Base-by-base conservation (phyloP, 1,284 basidiomycete genomes). In the Microbotryomycetes sp. region DNA sequence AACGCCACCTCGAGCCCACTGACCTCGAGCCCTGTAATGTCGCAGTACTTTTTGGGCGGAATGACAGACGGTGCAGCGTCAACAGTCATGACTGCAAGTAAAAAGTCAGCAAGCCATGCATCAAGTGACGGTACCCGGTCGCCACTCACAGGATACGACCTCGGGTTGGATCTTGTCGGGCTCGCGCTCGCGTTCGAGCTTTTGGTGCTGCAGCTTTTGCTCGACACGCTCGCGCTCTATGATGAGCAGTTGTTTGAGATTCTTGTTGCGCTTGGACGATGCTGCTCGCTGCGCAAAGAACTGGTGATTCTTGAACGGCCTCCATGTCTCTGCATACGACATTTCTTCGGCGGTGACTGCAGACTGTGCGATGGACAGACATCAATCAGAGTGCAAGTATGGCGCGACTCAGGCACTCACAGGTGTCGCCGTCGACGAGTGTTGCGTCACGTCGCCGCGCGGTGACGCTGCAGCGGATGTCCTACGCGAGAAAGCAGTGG, bases 31-130 rank as follows among this genome's bases (percentile, higher is more conserved):
- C 79, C 79, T 0, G 79, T 80, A 54, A 80, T 75, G 64, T 80
- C 79, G 73, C 79, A 80, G 71, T 79, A 80, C 64, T 76, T 78
- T 64, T 77, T 78, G 3, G 75, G 61, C 2, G 77, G 78, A 3
- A 78, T 63, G 15, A 69, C 45, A 21, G 67, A 69, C 48, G 67
- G 67, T 5, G 67, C 64, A 9, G 66, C 65, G 54, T 67, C 62
- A 52, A 61, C 54, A 16, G 58, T 54, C 28, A 59, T 52, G 51
- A 64, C 65, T 67, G 48, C 27, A 24, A n/a, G 9, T 7, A 48
- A 26, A 48, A 26, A 18, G 46, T n/a, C n/a, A n/a, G n/a, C n/a
- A n/a, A n/a, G n/a, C n/a, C n/a, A n/a, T n/a, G n/a, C n/a, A n/a
- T n/a, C n/a, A n/a, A n/a, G n/a, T n/a, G n/a, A n/a, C n/a, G n/a